Evolutionary conservation across 2,329 filamentous ascomycete species (phyloP).

Genomic region (Venturia asperata): DNA sequence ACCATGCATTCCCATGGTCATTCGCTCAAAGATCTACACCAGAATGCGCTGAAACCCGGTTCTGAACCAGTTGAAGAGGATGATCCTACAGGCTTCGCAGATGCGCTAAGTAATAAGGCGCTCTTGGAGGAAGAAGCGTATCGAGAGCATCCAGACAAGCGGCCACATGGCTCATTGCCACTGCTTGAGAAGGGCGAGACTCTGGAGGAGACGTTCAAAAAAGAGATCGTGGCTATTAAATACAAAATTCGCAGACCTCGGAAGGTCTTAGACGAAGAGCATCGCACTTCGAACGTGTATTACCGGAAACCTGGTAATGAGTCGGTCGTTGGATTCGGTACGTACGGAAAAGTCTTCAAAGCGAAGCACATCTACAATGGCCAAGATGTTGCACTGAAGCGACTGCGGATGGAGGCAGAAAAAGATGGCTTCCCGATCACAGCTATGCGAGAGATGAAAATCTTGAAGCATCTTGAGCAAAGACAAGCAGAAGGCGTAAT

Average conservation of each 20-base stretch:
- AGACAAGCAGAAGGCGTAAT: constrained; percentile 59
- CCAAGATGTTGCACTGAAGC: constrained; percentile 75
- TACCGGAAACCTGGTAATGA: constrained; percentile 95
- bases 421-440: constrained; percentile 65
- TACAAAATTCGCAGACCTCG: constrained; percentile 15
- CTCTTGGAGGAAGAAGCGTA: constrained; percentile 18
- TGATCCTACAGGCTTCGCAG: constrained; percentile 1
- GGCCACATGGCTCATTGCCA: constrained; percentile 13
- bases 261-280: constrained; percentile 13
- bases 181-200: constrained; percentile 12
- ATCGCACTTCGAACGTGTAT: constrained; percentile 52
- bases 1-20: constrained; percentile 14
- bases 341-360: constrained; percentile 94
- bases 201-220: constrained; percentile 16
- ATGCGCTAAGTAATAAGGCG: constrained; percentile 11
- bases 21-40: constrained; percentile 15
- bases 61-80: constrained; percentile 12
- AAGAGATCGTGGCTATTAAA: constrained; percentile 18
- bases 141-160: constrained; percentile 16
- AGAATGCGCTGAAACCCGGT: constrained; percentile 1
- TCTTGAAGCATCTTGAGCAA: constrained; percentile 80
- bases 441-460: constrained; percentile 82
- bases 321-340: constrained; percentile 90
- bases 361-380: constrained; percentile 89
- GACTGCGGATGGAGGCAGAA: constrained; percentile 90